A percentile compares a stretch with the other conserved stretches of the same genome.
Evolutionary conservation across 495 filamentous ascomycete genomes (phyloP).

Genomic region (Ascobolus immersus): DNA sequence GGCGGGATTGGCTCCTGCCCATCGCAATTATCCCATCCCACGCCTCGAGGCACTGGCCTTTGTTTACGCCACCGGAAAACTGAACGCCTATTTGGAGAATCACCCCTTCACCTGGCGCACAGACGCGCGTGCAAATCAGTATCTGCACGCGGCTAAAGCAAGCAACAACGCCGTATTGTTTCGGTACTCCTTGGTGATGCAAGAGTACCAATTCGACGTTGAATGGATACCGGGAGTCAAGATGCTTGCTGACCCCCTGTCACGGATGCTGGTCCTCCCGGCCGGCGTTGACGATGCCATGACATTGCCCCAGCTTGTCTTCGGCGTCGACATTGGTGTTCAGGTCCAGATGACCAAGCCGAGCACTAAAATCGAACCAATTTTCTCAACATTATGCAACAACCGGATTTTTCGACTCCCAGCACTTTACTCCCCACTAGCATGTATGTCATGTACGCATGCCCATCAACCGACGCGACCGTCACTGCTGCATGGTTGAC

Average conservation of each 20-base stretch:
- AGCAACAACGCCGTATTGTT: neutral
- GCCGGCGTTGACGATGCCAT: neutral
- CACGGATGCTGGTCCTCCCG: neutral
- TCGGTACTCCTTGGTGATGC: neutral
- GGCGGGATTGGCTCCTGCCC: neutral
- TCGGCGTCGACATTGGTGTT: neutral
- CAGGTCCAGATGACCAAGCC: too few relatives aligned
- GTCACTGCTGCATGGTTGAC: too few relatives aligned
- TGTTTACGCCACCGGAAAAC: neutral
- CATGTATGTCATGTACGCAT: too few relatives aligned
- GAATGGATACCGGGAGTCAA: neutral
- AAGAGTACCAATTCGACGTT: neutral
- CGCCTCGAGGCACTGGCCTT: neutral
- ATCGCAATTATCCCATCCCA: neutral
- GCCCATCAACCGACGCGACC: too few relatives aligned
- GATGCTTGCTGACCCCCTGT: neutral
- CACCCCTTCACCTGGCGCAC: neutral
- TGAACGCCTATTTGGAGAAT: neutral
- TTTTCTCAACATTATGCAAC: too few relatives aligned
- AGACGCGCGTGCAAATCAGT: neutral
- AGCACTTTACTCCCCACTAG: too few relatives aligned
- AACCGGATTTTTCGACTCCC: too few relatives aligned
- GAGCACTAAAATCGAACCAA: too few relatives aligned
- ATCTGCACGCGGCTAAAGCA: slow-evolving; percentile 1
- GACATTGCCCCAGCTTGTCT: neutral